Base-by-base conservation (phyloP, 1,284 basidiomycete genomes). In the Coriolopsis trogii region DNA sequence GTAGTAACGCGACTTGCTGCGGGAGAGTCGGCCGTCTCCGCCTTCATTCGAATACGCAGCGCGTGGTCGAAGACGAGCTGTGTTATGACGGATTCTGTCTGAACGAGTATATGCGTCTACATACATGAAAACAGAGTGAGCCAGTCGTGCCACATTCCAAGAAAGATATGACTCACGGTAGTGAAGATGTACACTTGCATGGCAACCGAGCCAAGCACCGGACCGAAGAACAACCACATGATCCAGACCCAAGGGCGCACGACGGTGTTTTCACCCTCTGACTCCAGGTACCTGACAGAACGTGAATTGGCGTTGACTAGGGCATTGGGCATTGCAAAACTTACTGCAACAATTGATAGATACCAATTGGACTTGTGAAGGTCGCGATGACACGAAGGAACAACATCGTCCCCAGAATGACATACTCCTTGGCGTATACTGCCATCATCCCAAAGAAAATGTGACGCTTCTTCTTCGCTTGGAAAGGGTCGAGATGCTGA, bases 21-120 rank as follows among this genome's bases (percentile, higher is more conserved):
- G 3, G 57, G 53, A 8, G 65, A 50, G 24, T 67, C 63, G 2
- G 62, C 44, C 1, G 69, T 66, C 58, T 81, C 78, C 2, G 80
- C 76, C 59, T 82, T 83, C 69, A 89, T 76, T 16, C 87, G 77
- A 34, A 89, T 81, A 31, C 86, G 78, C 3, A 89, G 72, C 1
- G 85, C 73, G 59, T 89, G 87, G 52, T 88, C 84, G 62, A 89
- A 88, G 6, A 90, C 69, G 4, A 89, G 75, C 58, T 89, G 80
- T 0, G 86, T 88, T 45, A 90, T 71, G 45, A 91, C 77, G 2
- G 77, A 77, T 64, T 90, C 84, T 6, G 70, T 64, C 37, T 79
- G 78, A 13, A 84, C 80, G 7, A 82, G 67, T 9, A 72, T 71
- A n/a, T 73, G 67, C 2, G 76, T 81, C 68, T 72, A 33, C 13